A percentile compares a stretch with the other conserved stretches of the same genome.
phyloP scores from a whole-genome alignment of 1,139 yeast species.

The Candida freyschussii region DNA sequence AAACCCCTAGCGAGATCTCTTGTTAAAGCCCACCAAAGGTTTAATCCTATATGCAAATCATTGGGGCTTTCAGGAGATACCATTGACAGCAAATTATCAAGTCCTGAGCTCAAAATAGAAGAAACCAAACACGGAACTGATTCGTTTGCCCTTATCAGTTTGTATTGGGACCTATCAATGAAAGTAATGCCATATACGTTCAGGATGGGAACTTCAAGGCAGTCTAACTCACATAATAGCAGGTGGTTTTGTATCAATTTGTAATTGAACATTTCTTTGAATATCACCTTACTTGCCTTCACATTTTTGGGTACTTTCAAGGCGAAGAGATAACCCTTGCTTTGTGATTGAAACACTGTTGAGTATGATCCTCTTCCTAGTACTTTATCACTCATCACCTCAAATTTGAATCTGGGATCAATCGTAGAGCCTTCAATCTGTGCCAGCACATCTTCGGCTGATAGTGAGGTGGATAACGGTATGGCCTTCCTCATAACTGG shows the following conservation, averaged over 20 bases:
- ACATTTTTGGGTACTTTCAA: constrained; percentile 30
- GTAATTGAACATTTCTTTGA: constrained; percentile 27
- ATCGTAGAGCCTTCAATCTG: constrained; percentile 9
- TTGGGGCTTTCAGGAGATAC: background rate
- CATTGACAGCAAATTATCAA: constrained; percentile 21
- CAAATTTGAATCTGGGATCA: constrained; percentile 3
- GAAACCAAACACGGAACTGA: constrained; percentile 30
- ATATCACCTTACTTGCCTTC: constrained; percentile 26
- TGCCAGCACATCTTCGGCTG: constrained; percentile 2
- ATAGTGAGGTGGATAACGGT: constrained; percentile 4
- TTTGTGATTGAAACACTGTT: constrained; percentile 23
- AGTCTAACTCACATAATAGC: constrained; percentile 7
- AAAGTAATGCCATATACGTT: constrained; percentile 28
- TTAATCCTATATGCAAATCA: constrained; percentile 23
- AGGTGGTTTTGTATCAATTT: constrained; percentile 23
- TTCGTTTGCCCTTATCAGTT: constrained; percentile 19
- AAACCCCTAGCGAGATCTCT: constrained; percentile 26
- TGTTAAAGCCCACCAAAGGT: constrained; percentile 30
- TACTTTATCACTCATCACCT: background rate
- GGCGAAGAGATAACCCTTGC: constrained; percentile 19
- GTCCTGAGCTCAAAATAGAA: constrained; percentile 24
- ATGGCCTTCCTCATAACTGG: constrained; percentile 3
- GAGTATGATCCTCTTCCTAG: constrained; percentile 32
- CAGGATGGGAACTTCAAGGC: constrained; percentile 27
- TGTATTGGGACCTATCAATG: constrained; percentile 13